These are phyloP conservation scores for Clonostachys sp. DNA, from an alignment of 2,329 filamentous ascomycete genomes.

Conservation along the genomic window DNA sequence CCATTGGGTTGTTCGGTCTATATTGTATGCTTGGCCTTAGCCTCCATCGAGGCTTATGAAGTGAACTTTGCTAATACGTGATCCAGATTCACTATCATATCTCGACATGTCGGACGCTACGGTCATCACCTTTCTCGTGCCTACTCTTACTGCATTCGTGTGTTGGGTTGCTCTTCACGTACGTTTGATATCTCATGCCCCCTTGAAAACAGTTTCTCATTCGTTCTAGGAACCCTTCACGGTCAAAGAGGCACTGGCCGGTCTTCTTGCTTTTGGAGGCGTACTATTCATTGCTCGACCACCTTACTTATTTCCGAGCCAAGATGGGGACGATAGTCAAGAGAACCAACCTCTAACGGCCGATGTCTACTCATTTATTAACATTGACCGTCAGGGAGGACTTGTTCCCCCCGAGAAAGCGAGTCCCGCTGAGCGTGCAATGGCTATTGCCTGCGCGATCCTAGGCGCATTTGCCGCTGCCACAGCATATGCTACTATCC, in stretches of 20 bases:
- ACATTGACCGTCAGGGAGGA: slow-evolving; percentile 4
- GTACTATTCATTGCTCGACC: slow-evolving; percentile 75
- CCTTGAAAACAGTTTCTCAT: background rate
- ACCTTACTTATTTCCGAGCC: slow-evolving; percentile 43
- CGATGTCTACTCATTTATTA: too few relatives aligned
- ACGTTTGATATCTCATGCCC: background rate
- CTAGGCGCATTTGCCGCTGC: slow-evolving; percentile 67
- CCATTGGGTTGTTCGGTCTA: slow-evolving; percentile 61
- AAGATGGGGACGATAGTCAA: too few relatives aligned
- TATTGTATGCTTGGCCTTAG: slow-evolving; percentile 22
- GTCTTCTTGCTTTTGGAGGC: slow-evolving; percentile 64
- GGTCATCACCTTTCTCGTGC: slow-evolving; percentile 74
- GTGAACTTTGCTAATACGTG: background rate
- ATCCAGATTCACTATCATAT: slow-evolving; percentile 49
- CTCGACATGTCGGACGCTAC: slow-evolving; percentile 75
- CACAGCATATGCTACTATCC: slow-evolving; percentile 66
- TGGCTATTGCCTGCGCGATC: slow-evolving; percentile 62
- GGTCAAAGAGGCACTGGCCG: slow-evolving; percentile 63
- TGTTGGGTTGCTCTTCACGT: slow-evolving; percentile 47
- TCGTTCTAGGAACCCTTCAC: slow-evolving; percentile 63
- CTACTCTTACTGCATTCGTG: slow-evolving; percentile 63
- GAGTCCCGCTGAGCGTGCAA: slow-evolving; percentile 56
- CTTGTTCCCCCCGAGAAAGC: slow-evolving; percentile 20
- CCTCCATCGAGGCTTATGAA: slow-evolving; percentile 16
- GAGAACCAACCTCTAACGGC: too few relatives aligned